Evolutionary conservation across 805 yeast species (phyloP), one percentile per base, ranked within the genome.

Genomic region (Lachancea dasiensis): DNA sequence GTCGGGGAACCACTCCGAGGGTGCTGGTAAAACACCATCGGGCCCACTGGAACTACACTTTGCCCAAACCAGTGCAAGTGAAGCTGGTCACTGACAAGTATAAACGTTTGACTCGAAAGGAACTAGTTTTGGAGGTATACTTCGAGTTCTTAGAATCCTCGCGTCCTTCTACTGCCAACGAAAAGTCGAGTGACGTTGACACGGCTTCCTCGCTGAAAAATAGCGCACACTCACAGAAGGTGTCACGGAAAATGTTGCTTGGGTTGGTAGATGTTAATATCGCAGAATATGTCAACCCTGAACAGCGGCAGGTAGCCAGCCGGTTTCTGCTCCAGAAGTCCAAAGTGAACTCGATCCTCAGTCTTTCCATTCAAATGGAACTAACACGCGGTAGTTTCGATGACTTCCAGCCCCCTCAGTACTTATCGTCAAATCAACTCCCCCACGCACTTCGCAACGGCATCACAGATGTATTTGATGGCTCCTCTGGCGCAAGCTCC

Each of bases 321-420:
- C 68, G 84, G 44, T 86, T 82, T 49, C 62, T 90, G 30, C 65
- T 90, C 25, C 80, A 80, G 50, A 73, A 85, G 19, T 81, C 95
- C 1, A 85, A 86, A 47, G 77, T 90, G 14, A 90, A 90, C 57
- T 80, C 94, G 2, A 81, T 86, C n/a, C 59, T 82, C 27, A 79
- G 72, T 43, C 44, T 86, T 28, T 69, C 79, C 1, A 63, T 84
- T n/a, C 65, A 67, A 4, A 58, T 83, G 48, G 68, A 65, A 28
- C 52, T 67, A 30, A 47, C 64, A 23, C 60, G 69, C 47, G 75
- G 65, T 26, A 35, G 52, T 5, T 61, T 58, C 36, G 41, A 45
- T 10, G 65, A 61, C 25, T 61, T 61, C 33, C 43, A 46, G 27
- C 34, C 45, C 3, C 40, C 58, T 6, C 34, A 17, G 41, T 44